Base-by-base conservation (phyloP, 305 asterid genomes). In the Solanum aculeatissimum region DNA sequence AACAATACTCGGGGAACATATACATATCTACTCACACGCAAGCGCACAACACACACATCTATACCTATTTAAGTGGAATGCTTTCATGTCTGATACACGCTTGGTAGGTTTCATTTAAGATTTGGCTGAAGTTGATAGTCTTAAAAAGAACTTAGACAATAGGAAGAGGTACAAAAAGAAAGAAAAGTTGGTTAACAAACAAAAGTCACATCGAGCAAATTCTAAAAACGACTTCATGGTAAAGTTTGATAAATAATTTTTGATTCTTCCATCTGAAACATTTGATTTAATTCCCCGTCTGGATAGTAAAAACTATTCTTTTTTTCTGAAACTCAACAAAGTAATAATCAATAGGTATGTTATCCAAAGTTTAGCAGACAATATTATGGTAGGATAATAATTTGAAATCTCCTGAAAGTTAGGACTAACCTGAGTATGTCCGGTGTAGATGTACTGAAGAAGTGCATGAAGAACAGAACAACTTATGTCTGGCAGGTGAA, bases 401-500 rank as follows among this genome's bases (percentile, higher is more conserved):
- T 49, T 21, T 47, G 81, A 66, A 83, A 66, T 55, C 25, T 11
- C 66, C 29, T 18, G 66, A 38, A 32, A 69, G 35, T 58, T 21
- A 58, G 80, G 84, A 91, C 92, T 80, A 77, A 95, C 99, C 97
- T 89, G 92, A 13, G 98, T 91, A 86, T 83, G 90, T 77, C 98
- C 98, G 1, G 92, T 92, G 89, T 97, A 97, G 84, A 93, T 89
- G 85, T 94, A 97, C 82, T 92, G 93, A 81, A 95, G 96, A 89
- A 97, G 91, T 81, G 97, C 94, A 83, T 84, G 96, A n/a, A 97
- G 89, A 58, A 94, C 89, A 19, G 92, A 87, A 89, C 94, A 94
- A 87, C 88, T 84, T 63, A 89, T 89, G 82, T 91, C 93, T 80
- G 83, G 84, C 84, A 95, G 90, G 66, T 90, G 92, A 49, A 94